Evolutionary conservation across 768 basidiomycete species (phyloP), one percentile per base, ranked within the genome.

Genomic region (Megacollybia marginata): DNA sequence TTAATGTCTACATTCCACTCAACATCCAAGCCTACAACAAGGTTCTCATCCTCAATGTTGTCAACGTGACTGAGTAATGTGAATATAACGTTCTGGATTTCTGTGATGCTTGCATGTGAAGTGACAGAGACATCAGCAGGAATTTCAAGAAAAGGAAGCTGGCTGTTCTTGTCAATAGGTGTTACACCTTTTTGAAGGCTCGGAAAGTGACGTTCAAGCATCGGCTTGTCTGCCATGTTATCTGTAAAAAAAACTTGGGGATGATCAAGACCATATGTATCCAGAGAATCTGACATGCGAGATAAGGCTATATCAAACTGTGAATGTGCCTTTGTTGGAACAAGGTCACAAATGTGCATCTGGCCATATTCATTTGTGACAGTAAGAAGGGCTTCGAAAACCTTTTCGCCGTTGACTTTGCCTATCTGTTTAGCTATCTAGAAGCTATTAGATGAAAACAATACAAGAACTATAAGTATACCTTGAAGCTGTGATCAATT

Each of bases 401-500:
- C 46, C 2, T 55, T 36, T 6, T 47, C 48, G 20, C 52, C 55
- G 19, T 53, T 46, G 6, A 57, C 34, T 15, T 53, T 52, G 0
- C 36, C 35, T 8, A 57, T 36, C 15, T 52, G 44, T 16, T 53
- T 56, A 9, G 46, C 12, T 7, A 36, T 36, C 35, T 36, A 16
- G 10, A 36, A 16, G 16, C 10, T 36, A 16, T 36, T 16, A 36
- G 16, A 10, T 36, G 10, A 16, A 36, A 10, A 10, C 16, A 36
- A 10, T 36, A 10, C 35, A 36, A 16, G 16, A 16, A 36, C 35
- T 16, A 36, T 10, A 16, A 10, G 10, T 16, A 36, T 34, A 61
- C 62, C 57, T 65, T 65, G 49, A 52, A 55, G 46, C 62, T 62
- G 33, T 65, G 63, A 35, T 64, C 61, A 40, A 61, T 54, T 9